Evolutionary conservation across 1,284 basidiomycete genomes (phyloP).

Genomic region (Rugiboletus extremiorientalis): DNA sequence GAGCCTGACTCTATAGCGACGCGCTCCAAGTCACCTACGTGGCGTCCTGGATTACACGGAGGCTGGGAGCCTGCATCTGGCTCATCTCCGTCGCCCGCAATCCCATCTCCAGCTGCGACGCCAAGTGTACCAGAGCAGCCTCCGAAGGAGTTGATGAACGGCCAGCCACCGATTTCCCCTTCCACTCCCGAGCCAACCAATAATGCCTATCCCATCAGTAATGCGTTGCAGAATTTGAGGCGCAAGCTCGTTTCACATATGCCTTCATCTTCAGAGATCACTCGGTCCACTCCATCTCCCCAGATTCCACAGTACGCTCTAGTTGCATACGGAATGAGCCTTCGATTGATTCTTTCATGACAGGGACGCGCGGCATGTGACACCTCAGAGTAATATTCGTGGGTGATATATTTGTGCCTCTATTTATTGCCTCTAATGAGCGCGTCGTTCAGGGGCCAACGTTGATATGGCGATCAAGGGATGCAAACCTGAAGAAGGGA

Average conservation of each 20-base stretch:
- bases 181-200: slow-evolving; percentile 13
- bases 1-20: background rate
- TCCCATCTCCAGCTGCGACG: background rate
- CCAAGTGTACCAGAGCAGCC: slow-evolving; percentile 5
- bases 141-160: slow-evolving; percentile 1
- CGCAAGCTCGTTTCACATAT: slow-evolving; percentile 30
- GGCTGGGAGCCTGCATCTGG: slow-evolving; percentile 20
- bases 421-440: background rate
- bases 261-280: slow-evolving; percentile 22
- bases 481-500: slow-evolving; percentile 67
- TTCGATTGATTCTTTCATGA: background rate
- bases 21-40: slow-evolving; percentile 25
- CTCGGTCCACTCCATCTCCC: slow-evolving; percentile 16
- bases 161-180: background rate
- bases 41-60: slow-evolving; percentile 20
- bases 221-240: slow-evolving; percentile 29
- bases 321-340: background rate
- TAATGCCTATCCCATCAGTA: slow-evolving; percentile 12
- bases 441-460: slow-evolving; percentile 50
- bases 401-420: slow-evolving; percentile 16
- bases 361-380: slow-evolving; percentile 39
- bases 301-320: slow-evolving; percentile 22
- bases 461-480: slow-evolving; percentile 78
- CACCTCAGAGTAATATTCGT: slow-evolving; percentile 64
- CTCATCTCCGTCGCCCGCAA: slow-evolving; percentile 6